Evolutionary conservation across 441 rosid species (phyloP), one percentile per base, ranked within the genome.

Genomic region (Corymbia citriodora): DNA sequence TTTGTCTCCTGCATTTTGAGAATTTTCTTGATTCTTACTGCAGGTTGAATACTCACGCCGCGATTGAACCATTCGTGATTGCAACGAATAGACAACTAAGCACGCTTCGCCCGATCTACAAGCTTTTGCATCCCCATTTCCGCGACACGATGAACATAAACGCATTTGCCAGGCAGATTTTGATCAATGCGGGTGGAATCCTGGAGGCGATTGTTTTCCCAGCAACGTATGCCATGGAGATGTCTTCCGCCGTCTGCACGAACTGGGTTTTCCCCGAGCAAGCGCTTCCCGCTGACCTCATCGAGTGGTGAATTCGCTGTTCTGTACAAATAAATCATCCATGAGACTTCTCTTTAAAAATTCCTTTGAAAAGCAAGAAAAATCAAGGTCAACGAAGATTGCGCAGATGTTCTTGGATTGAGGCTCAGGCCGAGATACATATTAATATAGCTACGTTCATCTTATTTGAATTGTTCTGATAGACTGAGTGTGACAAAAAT

Each of bases 121-220:
- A 97, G 94, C 99, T 98, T 90, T 93, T 98, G 17, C 94, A 95
- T 45, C 99, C 99, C 89, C 99, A 98, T 88, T 97, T 95, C 92
- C 98, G 99, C 0, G 98, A 96, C 94, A 98, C 99, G 2, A 96
- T 98, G 99, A 95, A 95, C 89, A 97, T 98, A 89, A 98, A 97
- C 65, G 99, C 99, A 14, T 92, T 96, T 13, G 99, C 95, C 10
- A 94, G 99, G 90, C 96, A 95, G 92, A 94, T 91, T 61, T 90
- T 98, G 54, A 95, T 97, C 82, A 96, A 97, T 90, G 99, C 94
- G 45, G 98, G 98, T 86, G n/a, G n/a, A n/a, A n/a, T 96, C 45
- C 91, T 97, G 33, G 99, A 98, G 90, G 23, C 68, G 11, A 96
- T 98, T 19, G 96, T 98, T 50, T 97, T 93, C 89, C 97, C 99